Base-by-base conservation (phyloP, 1,284 basidiomycete genomes). In the Vanrija sp. region DNA sequence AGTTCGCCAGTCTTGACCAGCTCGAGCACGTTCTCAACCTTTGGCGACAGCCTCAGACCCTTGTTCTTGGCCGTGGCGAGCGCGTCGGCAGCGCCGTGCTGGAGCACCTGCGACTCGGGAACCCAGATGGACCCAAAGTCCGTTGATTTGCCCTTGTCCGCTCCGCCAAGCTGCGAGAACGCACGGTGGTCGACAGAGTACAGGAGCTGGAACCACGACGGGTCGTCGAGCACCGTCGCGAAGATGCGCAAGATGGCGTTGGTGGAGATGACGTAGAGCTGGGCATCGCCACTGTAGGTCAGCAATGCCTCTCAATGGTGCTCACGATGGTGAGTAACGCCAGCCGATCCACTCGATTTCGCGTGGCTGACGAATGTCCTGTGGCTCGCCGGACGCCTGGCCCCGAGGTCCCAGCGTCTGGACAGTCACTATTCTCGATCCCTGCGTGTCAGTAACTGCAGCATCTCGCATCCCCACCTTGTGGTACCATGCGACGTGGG, bases 171-270 rank as follows among this genome's bases (percentile, higher is more conserved):
- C 12, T 43, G 23, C 14, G 16, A 44, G 84, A 85, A 68, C 83
- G 85, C 52, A 84, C 75, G 42, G 74, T 78, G 18, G 84, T 85
- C 54, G 66, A 72, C 54, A 22, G 61, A 68, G 14, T 85, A 83
- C 69, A 90, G 89, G 7, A 95, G 81, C 69, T 94, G 90, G 47
- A 96, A 82, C 68, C 85, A 83, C 61, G 86, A 82, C 14, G 90
- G 89, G 23, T 86, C 84, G 73, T 96, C 93, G 22, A 96, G 77
- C 18, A 96, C 87, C 4, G 91, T 87, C 23, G 88, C 78, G 73
- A 91, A 95, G 66, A 96, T 83, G 22, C 91, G 85, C 27, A 94
- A 58, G 27, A 73, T 70, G 0, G 65, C 62, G 41, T 71, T 67
- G 12, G 53, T 54, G 0, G 73, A 68, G 45, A 70, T 69, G 5